Evolutionary conservation across 2,329 filamentous ascomycete genomes (phyloP).

Genomic region (Grosmannia clavigera): DNA sequence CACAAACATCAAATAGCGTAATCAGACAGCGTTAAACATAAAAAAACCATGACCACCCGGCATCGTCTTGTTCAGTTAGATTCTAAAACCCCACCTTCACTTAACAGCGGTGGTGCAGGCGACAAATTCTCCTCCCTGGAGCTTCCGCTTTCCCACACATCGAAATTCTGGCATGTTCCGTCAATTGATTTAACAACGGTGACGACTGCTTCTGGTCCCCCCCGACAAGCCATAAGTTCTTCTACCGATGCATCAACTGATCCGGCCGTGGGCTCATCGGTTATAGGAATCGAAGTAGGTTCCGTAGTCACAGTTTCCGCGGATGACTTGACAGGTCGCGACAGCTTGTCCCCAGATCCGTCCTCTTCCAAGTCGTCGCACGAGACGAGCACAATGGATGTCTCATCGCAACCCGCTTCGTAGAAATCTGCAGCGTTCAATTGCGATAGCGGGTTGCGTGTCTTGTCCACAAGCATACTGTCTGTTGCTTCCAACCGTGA

Average conservation of each 20-base stretch:
- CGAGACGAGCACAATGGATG: constrained; percentile 49
- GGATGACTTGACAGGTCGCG: background rate
- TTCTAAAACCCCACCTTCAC: background rate
- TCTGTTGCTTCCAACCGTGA: background rate
- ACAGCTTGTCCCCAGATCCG: background rate
- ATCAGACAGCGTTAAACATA: background rate
- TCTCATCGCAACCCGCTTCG: constrained; percentile 50
- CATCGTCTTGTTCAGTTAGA: background rate
- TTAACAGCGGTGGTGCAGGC: background rate
- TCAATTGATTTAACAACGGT: constrained; percentile 42
- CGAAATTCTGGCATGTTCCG: constrained; percentile 47
- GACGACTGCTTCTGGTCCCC: constrained; percentile 28
- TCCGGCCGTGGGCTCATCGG: background rate
- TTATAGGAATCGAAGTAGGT: constrained; percentile 7
- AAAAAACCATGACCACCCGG: background rate
- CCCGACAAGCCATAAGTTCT: constrained; percentile 23
- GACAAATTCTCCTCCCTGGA: constrained; percentile 39
- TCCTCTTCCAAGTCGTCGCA: constrained; percentile 19
- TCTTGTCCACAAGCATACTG: constrained; percentile 50
- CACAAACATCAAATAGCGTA: background rate
- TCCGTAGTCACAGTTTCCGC: constrained; percentile 4
- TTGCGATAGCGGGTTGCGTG: constrained; percentile 53
- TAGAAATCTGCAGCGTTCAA: constrained; percentile 58
- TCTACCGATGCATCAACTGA: constrained; percentile 16
- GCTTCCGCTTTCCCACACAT: constrained; percentile 60